These are phyloP conservation scores for Verruconis gallopava DNA, from an alignment of 2,329 filamentous ascomycete species.

Conservation along the genomic window DNA sequence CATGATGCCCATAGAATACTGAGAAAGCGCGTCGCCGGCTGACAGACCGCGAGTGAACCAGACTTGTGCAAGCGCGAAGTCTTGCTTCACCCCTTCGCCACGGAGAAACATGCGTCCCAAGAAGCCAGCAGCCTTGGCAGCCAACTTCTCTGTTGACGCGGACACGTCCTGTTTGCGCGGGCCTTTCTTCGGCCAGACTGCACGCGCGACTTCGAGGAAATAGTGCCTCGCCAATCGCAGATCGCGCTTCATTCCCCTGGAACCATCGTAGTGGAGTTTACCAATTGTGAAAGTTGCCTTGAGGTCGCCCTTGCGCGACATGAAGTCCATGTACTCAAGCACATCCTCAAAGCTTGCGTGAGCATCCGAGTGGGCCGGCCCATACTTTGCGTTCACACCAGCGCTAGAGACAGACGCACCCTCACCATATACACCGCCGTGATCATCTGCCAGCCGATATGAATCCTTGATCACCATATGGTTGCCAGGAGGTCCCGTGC, in stretches of 20 bases:
- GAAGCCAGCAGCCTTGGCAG: conserved; percentile 73
- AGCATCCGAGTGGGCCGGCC: conserved; percentile 60
- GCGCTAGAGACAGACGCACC: conserved; percentile 85
- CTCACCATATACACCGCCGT: conserved; percentile 87
- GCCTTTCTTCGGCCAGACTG: conserved; percentile 75
- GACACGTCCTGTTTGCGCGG: conserved; percentile 57
- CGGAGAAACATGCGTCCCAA: conserved; percentile 82
- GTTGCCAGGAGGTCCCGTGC: conserved; percentile 82
- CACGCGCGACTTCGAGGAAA: conserved; percentile 64
- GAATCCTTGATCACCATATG: conserved; percentile 63
- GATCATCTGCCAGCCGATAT: conserved; percentile 78
- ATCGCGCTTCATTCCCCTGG: conserved; percentile 60
- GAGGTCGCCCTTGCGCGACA: conserved; percentile 80
- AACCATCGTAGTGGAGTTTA: conserved; percentile 78
- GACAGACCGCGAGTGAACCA: conserved; percentile 75
- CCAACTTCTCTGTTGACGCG: conserved; percentile 60
- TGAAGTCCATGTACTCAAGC: conserved; percentile 81
- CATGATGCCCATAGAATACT: conserved; percentile 75
- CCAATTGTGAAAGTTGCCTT: conserved; percentile 79
- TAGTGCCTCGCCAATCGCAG: conserved; percentile 63
- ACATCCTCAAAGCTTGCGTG: conserved; percentile 86
- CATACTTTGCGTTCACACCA: conserved; percentile 65
- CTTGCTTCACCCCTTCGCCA: conserved; percentile 72
- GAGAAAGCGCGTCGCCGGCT: conserved; percentile 68
- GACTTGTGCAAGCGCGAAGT: conserved; percentile 58